phyloP scores from a whole-genome alignment of 768 basidiomycete genomes.

The Dentipellis fragilis region DNA sequence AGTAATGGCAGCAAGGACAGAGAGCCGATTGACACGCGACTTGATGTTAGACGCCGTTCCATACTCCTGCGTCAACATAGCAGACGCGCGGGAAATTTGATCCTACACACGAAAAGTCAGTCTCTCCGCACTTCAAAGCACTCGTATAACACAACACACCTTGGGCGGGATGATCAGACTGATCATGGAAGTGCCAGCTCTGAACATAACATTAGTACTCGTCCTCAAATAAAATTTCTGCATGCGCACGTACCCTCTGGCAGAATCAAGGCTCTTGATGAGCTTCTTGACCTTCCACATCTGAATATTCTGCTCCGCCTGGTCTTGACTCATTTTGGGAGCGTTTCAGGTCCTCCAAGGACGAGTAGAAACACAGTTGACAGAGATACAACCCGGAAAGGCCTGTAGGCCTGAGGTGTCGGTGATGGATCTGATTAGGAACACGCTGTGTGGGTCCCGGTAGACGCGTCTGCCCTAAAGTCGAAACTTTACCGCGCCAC shows the following conservation, averaged over 20 bases:
- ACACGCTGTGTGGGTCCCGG: neutral
- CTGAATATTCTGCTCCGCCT: conserved; percentile 91
- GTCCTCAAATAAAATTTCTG: neutral
- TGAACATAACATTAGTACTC: conserved; percentile 25
- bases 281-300: conserved; percentile 99
- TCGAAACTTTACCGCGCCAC: neutral
- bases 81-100: conserved; percentile 89
- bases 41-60: conserved; percentile 99
- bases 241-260: conserved; percentile 59
- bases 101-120: conserved; percentile 33
- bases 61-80: conserved; percentile 97
- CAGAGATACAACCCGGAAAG: neutral
- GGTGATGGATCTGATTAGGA: conserved; percentile 3
- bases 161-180: conserved; percentile 95
- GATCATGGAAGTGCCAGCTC: conserved; percentile 98
- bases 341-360: conserved; percentile 3
- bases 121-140: conserved; percentile 7
- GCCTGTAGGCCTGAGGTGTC: neutral
- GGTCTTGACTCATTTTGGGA: conserved; percentile 67
- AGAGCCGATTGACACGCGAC: conserved; percentile 94
- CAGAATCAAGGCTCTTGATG: conserved; percentile 93
- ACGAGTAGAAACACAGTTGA: neutral
- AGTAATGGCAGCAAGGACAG: conserved; percentile 95
- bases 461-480: neutral
- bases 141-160: conserved; percentile 28